These are phyloP conservation scores for Tolypocladium cylindrosporum DNA, from an alignment of 2,329 filamentous ascomycete genomes.

Conservation along the genomic window DNA sequence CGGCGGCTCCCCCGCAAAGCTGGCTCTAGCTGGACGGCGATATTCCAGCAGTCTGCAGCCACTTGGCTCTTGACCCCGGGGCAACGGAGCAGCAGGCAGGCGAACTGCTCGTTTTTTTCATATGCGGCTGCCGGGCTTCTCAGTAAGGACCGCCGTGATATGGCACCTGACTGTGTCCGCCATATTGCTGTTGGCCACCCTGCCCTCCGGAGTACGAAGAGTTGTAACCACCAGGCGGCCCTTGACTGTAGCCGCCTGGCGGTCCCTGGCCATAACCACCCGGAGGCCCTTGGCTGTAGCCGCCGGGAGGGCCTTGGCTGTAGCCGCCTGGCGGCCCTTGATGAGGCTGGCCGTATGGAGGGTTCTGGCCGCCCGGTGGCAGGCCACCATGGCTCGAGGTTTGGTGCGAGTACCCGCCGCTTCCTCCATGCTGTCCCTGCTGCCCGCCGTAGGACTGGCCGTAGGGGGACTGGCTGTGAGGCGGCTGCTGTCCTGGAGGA, in stretches of 20 bases:
- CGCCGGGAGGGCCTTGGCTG: slow-evolving; percentile 3
- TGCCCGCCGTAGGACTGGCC: slow-evolving; percentile 11
- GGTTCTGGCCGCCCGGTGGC: slow-evolving; percentile 5
- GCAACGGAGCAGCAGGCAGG: neutral
- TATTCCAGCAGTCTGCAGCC: neutral
- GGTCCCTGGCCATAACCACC: slow-evolving; percentile 5
- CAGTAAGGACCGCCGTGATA: slow-evolving; percentile 8
- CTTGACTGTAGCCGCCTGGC: slow-evolving; percentile 3
- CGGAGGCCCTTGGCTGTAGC: slow-evolving; percentile 4
- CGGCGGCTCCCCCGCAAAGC: neutral
- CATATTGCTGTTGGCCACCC: slow-evolving; percentile 18
- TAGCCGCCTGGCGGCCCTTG: slow-evolving; percentile 3
- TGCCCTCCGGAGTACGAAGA: slow-evolving; percentile 16
- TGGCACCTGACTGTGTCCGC: slow-evolving; percentile 13
- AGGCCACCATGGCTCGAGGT: slow-evolving; percentile 12
- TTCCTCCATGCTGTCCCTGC: slow-evolving; percentile 13
- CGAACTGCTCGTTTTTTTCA: neutral
- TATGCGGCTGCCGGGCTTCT: neutral
- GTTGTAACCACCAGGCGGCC: slow-evolving; percentile 15
- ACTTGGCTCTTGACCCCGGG: neutral
- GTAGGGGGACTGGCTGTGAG: slow-evolving; percentile 9
- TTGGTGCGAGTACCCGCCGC: slow-evolving; percentile 9
- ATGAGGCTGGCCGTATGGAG: slow-evolving; percentile 7
- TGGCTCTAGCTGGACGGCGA: neutral
- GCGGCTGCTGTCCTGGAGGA: slow-evolving; percentile 7